phyloP scores from a whole-genome alignment of 768 basidiomycete species.

The Paxillus rubicundulus region DNA sequence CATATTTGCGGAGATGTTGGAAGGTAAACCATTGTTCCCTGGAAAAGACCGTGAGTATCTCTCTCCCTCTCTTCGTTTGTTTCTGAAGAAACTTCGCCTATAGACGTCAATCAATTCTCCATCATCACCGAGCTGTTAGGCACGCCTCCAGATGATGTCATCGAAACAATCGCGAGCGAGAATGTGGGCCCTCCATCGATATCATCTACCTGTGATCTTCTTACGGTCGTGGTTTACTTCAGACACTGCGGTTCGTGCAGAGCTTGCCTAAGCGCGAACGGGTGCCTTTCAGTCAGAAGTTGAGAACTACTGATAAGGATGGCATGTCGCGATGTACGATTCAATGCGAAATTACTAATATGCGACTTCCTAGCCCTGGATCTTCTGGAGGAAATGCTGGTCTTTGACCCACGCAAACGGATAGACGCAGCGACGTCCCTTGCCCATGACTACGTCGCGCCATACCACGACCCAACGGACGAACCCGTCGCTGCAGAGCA shows the following conservation, averaged over 20 bases:
- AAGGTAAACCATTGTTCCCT: conserved; percentile 97
- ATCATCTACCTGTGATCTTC: conserved; percentile 1
- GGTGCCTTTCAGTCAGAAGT: conserved; percentile 92
- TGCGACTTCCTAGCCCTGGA: conserved; percentile 65
- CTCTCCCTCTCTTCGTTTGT: conserved; percentile 4
- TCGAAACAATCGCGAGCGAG: conserved; percentile 96
- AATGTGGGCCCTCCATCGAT: conserved; percentile 58
- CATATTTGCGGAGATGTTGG: conserved; percentile 99
- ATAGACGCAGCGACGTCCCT: conserved; percentile 93
- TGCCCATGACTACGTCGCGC: conserved; percentile 89
- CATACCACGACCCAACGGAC: conserved; percentile 98
- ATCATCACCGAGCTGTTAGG: conserved; percentile 98
- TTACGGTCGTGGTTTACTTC: conserved; percentile 9
- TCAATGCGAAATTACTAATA: conserved; percentile 5
- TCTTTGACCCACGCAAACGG: conserved; percentile 96
- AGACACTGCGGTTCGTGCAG: conserved; percentile 99
- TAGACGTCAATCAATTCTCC: conserved; percentile 99
- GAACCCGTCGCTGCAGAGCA: conserved; percentile 91
- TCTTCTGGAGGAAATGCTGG: conserved; percentile 97
- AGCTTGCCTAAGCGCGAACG: conserved; percentile 94
- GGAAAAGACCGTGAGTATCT: conserved; percentile 93
- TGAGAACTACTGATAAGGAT: conserved; percentile 82
- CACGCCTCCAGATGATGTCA: conserved; percentile 99
- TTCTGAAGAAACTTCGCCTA: conserved; percentile 12
- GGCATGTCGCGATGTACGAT: conserved; percentile 45